Evolutionary conservation across 495 filamentous ascomycete genomes (phyloP), one percentile per base, ranked within the genome.

Genomic region (Emericellopsis terricola): DNA sequence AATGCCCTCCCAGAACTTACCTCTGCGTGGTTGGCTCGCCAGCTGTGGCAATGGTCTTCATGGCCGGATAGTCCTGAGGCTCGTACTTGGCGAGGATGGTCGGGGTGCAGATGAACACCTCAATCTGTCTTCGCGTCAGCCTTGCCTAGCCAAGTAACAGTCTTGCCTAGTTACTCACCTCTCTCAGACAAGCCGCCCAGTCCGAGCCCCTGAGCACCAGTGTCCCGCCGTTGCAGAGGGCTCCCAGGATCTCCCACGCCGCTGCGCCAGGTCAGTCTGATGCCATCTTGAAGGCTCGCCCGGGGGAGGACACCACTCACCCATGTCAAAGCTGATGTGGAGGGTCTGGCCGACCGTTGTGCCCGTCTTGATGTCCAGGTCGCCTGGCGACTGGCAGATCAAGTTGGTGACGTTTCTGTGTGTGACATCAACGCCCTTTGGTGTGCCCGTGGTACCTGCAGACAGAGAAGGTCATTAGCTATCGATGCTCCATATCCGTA

Each of bases 261-360:
- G 44, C 53, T 53, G 26, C 8, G 19, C 19, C n/a, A n/a, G n/a
- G n/a, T n/a, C n/a, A n/a, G n/a, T n/a, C n/a, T n/a, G n/a, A n/a
- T n/a, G n/a, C n/a, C n/a, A n/a, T n/a, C n/a, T n/a, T n/a, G n/a
- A n/a, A n/a, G n/a, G n/a, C n/a, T n/a, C n/a, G n/a, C n/a, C n/a
- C n/a, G n/a, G n/a, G n/a, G n/a, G n/a, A n/a, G n/a, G n/a, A n/a
- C n/a, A 37, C 14, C 18, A 45, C 50, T 19, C 38, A 56, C 54
- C 42, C 51, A 59, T 56, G 28, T 59, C 55, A 29, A 59, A 59
- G 10, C 47, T 46, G n/a, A 59, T 43, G 18, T 44, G 53, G 10
- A 56, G 36, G n/a, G 47, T 34, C 20, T 56, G 51, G 1, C 42
- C 51, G 6, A 59, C 55, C 14, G 48, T 55, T 14, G 36, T 52